Conservation (phyloP, 805 yeast genomes). For the Pichia heedii region DNA sequence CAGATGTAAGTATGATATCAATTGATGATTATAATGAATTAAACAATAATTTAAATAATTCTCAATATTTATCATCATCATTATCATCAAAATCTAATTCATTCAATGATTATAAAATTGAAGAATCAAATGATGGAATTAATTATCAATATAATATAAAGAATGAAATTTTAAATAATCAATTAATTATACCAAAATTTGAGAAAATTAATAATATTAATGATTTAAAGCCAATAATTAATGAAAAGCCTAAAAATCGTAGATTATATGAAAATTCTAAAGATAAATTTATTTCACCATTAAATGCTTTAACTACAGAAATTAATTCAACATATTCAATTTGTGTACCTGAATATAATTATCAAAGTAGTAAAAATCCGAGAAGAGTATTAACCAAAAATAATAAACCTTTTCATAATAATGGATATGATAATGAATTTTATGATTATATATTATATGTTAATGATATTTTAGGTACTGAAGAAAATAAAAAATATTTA, state of each 20-base stretch:
- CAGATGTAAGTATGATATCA: slow-evolving; percentile 1
- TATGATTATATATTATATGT: slow-evolving; percentile 89
- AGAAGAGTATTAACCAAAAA: slow-evolving; percentile 90
- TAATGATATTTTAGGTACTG: slow-evolving; percentile 83
- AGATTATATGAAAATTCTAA: slow-evolving; percentile 44
- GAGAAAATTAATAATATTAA: slow-evolving; percentile 30
- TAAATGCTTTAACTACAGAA: slow-evolving; percentile 67
- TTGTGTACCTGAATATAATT: slow-evolving; percentile 78
- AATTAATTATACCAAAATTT: slow-evolving; percentile 33
- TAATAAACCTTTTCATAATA: slow-evolving; percentile 67
- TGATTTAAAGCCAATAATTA: slow-evolving; percentile 55
- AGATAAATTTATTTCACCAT: slow-evolving; percentile 64
- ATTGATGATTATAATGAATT: neutral
- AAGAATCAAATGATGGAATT: neutral
- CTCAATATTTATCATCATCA: neutral
- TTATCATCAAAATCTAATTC: neutral
- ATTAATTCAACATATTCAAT: slow-evolving; percentile 73
- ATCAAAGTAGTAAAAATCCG: slow-evolving; percentile 80
- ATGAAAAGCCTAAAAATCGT: slow-evolving; percentile 59
- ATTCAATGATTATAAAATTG: neutral
- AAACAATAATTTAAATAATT: neutral
- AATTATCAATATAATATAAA: neutral
- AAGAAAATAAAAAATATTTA: slow-evolving; percentile 76
- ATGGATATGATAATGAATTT: slow-evolving; percentile 82
- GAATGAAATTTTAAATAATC: neutral